Evolutionary conservation across 2,329 filamentous ascomycete species (phyloP).

Genomic region (Colletotrichum truncatum): DNA sequence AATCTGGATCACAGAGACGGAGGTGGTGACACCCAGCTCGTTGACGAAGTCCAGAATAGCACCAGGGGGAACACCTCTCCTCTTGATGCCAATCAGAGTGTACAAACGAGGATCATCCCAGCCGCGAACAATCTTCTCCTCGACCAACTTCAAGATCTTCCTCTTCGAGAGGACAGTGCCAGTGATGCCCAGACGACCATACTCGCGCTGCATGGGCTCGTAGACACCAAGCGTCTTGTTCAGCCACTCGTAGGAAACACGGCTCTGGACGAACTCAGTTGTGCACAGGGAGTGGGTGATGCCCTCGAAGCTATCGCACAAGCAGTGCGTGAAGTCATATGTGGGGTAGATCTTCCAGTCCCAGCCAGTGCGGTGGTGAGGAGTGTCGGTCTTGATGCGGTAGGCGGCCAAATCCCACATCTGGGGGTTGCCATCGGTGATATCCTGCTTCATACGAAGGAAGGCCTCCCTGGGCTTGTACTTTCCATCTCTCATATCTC

Average conservation of each 20-base stretch:
- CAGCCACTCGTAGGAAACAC: constrained; percentile 91
- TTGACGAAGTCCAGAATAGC: constrained; percentile 91
- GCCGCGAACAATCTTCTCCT: constrained; percentile 79
- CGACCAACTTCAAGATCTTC: constrained; percentile 81
- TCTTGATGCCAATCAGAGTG: constrained; percentile 84
- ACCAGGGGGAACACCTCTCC: constrained; percentile 86
- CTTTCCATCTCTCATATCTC: constrained; percentile 90
- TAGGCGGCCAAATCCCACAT: constrained; percentile 98
- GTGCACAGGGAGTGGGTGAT: constrained; percentile 95
- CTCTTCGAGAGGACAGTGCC: constrained; percentile 88
- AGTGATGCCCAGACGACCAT: constrained; percentile 61
- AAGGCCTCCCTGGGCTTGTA: constrained; percentile 87
- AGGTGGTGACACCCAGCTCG: constrained; percentile 89
- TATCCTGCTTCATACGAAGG: constrained; percentile 93
- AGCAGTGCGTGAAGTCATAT: constrained; percentile 83
- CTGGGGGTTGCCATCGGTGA: constrained; percentile 85
- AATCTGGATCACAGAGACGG: constrained; percentile 81
- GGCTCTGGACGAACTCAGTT: constrained; percentile 86
- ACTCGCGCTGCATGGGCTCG: constrained; percentile 94
- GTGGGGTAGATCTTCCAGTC: constrained; percentile 96
- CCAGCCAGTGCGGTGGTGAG: constrained; percentile 81
- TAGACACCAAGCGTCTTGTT: constrained; percentile 82
- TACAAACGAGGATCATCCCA: constrained; percentile 95
- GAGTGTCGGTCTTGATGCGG: constrained; percentile 75
- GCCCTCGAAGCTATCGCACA: constrained; percentile 91